Conservation (phyloP, 495 filamentous ascomycete genomes). For the Annulohypoxylon stygium region DNA sequence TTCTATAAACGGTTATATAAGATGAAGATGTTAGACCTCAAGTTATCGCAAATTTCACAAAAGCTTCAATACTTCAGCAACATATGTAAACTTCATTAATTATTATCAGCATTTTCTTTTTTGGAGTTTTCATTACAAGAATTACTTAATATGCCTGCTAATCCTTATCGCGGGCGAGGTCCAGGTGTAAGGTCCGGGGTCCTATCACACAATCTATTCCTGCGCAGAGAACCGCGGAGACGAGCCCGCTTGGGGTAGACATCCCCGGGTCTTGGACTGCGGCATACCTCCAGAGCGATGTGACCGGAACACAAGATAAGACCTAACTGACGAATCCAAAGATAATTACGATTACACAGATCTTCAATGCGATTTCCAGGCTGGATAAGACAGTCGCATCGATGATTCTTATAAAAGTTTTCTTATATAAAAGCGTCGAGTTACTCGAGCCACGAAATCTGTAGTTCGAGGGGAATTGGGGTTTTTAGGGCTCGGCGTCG, state of each 20-base stretch:
- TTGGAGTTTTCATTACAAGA: background rate
- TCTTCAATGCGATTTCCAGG: constrained; percentile 21
- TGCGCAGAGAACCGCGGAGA: constrained; percentile 18
- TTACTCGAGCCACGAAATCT: background rate
- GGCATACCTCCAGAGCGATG: background rate
- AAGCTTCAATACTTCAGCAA: background rate
- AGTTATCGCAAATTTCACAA: background rate
- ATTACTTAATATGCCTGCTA: background rate
- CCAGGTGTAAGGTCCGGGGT: constrained; percentile 14
- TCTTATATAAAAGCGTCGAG: background rate
- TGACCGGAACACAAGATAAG: constrained; percentile 4
- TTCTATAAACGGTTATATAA: background rate
- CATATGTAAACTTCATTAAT: background rate
- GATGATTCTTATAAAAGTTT: constrained; percentile 7
- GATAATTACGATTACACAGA: constrained; percentile 6
- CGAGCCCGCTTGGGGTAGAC: constrained; percentile 30
- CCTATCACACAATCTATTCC: constrained; percentile 33
- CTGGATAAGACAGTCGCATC: constrained; percentile 3
- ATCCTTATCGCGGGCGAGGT: constrained; percentile 17
- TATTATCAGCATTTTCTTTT: background rate
- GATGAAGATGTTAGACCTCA: constrained; percentile 2
- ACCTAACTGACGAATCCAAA: background rate
- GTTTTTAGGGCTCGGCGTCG: constrained; percentile 24
- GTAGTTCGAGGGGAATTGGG: constrained; percentile 1
- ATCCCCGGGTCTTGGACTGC: constrained; percentile 5